Base-by-base conservation (phyloP, 768 basidiomycete species). In the Rhodotorula taiwanensis region DNA sequence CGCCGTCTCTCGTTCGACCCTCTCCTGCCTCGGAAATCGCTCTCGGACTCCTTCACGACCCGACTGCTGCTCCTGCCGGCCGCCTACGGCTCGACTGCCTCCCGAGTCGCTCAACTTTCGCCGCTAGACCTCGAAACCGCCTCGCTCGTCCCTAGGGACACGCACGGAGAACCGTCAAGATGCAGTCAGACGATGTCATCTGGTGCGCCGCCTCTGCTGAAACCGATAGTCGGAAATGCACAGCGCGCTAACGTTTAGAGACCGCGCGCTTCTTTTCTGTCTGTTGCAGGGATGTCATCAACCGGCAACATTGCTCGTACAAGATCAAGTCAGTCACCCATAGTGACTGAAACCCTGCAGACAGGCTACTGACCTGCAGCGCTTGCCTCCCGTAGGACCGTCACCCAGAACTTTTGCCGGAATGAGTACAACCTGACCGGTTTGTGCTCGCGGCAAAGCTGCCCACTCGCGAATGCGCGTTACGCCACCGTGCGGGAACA, bases 361-460 rank as follows among this genome's bases (percentile, higher is more conserved):
- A 57, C 48, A 44, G 30, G 23, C 31, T 20, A 55, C 41, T 60
- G 50, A 36, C 47, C 30, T 21, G 43, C 2, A 14, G 33, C 52
- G 45, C 33, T 14, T n/a, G 44, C 31, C 53, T 23, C 45, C 34
- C 18, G 20, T 75, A 94, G 92, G 77, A 94, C 94, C 1, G 80
- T 84, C 3, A 95, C 91, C 3, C 94, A 98, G 77, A 97, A 95
- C 75, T 98, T 99, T 79, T 98, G 95, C 78, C 81, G 93, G 57
- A 99, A 99, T 76, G 91, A 95, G 78, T 97, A 95, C 80, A 99
- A 99, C 76, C 86, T 97, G 31, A 93, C 93, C 16, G 95, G 95
- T 27, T 81, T 98, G 70, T 99, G 95, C 77, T 89, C 84, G 74
- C 80, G 93, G 59, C 90, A 93, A 73, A 92, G 92, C 52, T 98